phyloP scores from a whole-genome alignment of 164 flowering plant species.

The Magnolia officinalis region DNA sequence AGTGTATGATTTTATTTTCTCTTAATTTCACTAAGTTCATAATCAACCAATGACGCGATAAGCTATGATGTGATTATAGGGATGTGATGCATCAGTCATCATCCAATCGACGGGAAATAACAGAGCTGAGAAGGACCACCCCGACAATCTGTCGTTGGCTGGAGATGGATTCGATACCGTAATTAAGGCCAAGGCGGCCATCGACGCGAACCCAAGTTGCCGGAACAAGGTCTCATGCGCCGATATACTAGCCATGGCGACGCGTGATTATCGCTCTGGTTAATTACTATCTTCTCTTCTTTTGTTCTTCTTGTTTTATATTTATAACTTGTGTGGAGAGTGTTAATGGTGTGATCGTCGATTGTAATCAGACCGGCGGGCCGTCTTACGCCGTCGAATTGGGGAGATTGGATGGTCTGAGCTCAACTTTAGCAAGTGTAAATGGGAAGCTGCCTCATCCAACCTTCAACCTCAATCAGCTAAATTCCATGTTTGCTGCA shows the following conservation, averaged over 20 bases:
- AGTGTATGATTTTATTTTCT: not conserved
- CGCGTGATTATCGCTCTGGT: constrained; percentile 66
- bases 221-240: constrained; percentile 82
- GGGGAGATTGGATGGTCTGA: constrained; percentile 72
- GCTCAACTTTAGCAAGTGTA: constrained; percentile 52
- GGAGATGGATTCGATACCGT: constrained; percentile 91
- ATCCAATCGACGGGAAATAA: constrained; percentile 3
- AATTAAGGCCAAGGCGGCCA: constrained; percentile 74
- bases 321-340: too few relatives aligned
- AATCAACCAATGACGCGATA: not conserved
- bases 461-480: constrained; percentile 49
- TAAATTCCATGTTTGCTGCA: constrained; percentile 52
- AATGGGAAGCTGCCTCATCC: constrained; percentile 65
- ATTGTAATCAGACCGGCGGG: constrained; percentile 35
- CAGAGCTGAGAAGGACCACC: constrained; percentile 73
- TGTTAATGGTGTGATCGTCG: not conserved
- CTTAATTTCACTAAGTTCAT: not conserved
- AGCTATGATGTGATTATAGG: not conserved
- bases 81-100: constrained; percentile 14
- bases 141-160: constrained; percentile 67
- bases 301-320: not conserved
- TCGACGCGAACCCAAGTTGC: constrained; percentile 51
- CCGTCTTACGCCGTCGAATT: constrained; percentile 72
- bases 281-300: not conserved
- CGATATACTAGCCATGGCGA: constrained; percentile 78